Evolutionary conservation across 1,284 basidiomycete genomes (phyloP), one percentile per base, ranked within the genome.

Genomic region (Omphalotus olearius): DNA sequence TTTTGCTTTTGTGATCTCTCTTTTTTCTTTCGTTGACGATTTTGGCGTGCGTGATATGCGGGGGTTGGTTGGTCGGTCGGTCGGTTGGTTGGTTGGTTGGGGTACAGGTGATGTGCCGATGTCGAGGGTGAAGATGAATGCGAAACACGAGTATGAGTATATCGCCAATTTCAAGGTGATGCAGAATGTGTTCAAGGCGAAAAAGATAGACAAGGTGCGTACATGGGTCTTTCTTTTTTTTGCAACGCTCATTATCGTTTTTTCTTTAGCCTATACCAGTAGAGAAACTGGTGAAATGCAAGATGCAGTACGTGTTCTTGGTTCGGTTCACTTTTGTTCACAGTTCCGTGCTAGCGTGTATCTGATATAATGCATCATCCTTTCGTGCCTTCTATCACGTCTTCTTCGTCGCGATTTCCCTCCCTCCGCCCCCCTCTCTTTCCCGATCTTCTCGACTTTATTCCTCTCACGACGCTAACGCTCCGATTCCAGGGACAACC

Each of bases 141-240:
- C 94, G 38, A 92, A 83, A 72, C 93, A 95, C 67, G 93, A 98
- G 68, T 98, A 98, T 72, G 95, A 98, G 71, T 98, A 85, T 67
- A 73, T 98, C 53, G 87, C 85, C 46, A 99, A 99, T 74, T 98
- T 85, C 79, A 98, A 98, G 72, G 80, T 98, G 61, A 73, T 99
- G 63, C 95, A 98, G 68, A 89, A 88, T 66, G 66, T 82, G 37
- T 96, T 98, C 82, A 90, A 91, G 64, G 64, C 76, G 16, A 88
- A 96, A 70, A 88, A 91, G 68, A 89, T 98, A 58, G 94, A 97
- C 69, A 98, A 96, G 85, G 93, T 86, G 58, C 57, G 82, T 71
- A n/a, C n/a, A n/a, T n/a, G n/a, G 25, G 33, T 33, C 4, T 4
- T 23, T 17, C 33, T 14, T 13, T 46, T 26, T 33, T 9, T 9